phyloP scores from a whole-genome alignment of 257 asterid genomes.

The Nicotiana knightiana region DNA sequence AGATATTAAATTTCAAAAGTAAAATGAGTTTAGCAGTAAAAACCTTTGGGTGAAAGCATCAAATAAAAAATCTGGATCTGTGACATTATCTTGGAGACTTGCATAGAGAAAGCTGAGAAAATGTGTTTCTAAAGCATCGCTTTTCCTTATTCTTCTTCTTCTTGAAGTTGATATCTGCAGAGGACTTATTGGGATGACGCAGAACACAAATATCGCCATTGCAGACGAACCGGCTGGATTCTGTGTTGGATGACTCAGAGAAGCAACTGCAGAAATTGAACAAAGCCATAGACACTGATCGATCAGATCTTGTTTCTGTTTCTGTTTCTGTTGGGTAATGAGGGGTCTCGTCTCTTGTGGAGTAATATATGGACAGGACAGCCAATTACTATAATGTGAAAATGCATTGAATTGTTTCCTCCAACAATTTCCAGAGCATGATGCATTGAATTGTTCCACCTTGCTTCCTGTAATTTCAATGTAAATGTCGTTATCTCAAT shows the following conservation, averaged over 20 bases:
- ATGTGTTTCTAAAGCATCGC: neutral
- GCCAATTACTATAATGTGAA: neutral
- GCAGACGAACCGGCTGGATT: neutral
- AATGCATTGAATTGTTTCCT: neutral
- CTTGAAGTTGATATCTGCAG: neutral
- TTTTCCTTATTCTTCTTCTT: neutral
- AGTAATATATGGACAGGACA: neutral
- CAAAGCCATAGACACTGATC: conserved; percentile 3
- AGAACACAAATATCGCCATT: neutral
- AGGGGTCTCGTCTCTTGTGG: neutral
- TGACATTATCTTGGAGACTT: neutral
- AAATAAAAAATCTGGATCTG: neutral
- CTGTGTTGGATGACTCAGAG: neutral
- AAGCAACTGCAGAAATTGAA: neutral
- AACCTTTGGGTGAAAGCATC: too few species aligned
- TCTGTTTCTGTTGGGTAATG: neutral
- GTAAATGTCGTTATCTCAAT: neutral
- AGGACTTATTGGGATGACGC: neutral
- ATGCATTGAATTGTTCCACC: neutral
- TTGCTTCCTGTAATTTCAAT: neutral
- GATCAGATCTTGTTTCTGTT: neutral
- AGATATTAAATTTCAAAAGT: neutral
- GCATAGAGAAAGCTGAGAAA: neutral
- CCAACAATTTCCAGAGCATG: neutral
- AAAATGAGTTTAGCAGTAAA: neutral